Evolutionary conservation across 2,329 filamentous ascomycete species (phyloP), one percentile per base, ranked within the genome.

Genomic region (Mollisiaceae sp.): DNA sequence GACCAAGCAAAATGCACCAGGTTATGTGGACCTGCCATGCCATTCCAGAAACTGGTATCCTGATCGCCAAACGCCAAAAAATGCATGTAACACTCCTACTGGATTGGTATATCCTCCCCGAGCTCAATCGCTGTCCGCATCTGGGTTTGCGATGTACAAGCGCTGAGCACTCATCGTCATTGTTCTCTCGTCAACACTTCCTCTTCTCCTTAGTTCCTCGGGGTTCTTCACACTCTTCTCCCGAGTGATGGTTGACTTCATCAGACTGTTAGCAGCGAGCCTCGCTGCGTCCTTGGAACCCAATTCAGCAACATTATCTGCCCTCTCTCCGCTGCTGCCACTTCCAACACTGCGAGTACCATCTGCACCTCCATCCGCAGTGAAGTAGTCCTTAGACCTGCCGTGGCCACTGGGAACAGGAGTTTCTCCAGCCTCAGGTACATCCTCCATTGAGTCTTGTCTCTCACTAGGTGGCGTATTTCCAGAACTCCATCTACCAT

Each of bases 111-210:
- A 66, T 67, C 61, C 69, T 52, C 59, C 68, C 59, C 35, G 20
- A 36, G 35, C 47, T 11, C 12, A 77, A 69, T 76, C 75, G 61
- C 73, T 75, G 65, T 76, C 75, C 47, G 68, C 70, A 59, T 95
- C 92, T 20, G 92, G 92, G 78, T 96, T 96, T 72, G 92, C 92
- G 75, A 96, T 93, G 78, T 91, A 95, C 65, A 96, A 83, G 68
- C 92, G 86, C 58, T 88, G 88, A 35, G 86, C 84, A 52, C 77
- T 78, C 73, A 79, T 75, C 22, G 86, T 88, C 76, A 95, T 89
- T 1, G 91, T 94, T 78, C 74, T 84, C 78, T 95, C 92, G 75
- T 95, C 92, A 58, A 96, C 91, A 75, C 92, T 95, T 64, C 92
- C 92, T 74, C 91, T 84, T 71, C 92, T 84, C 73, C 84, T 85